Evolutionary conservation across 495 filamentous ascomycete genomes (phyloP).

Genomic region (Penicillium parvum): DNA sequence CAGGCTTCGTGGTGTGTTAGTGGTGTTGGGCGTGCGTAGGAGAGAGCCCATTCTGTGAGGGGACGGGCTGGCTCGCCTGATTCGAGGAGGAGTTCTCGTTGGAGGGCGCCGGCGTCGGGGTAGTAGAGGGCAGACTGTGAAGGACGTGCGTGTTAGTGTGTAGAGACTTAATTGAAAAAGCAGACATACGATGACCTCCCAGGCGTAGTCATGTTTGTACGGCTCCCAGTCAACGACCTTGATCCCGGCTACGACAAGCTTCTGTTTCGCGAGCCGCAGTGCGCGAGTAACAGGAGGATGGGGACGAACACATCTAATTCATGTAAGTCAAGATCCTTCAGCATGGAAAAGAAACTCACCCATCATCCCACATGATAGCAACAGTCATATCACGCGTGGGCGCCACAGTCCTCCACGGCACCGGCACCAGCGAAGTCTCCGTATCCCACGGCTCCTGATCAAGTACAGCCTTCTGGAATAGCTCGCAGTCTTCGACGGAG

Average conservation of each 20-base stretch:
- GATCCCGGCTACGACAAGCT: conserved; percentile 47
- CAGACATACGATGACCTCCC: conserved; percentile 50
- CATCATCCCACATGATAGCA: conserved; percentile 67
- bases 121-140: conserved; percentile 49
- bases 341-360: conserved; percentile 15
- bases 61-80: conserved; percentile 56
- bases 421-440: conserved; percentile 54
- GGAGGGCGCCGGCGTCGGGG: conserved; percentile 47
- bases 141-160: not conserved
- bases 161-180: not conserved
- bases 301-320: conserved; percentile 41
- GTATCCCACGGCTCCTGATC: conserved; percentile 57
- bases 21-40: conserved; percentile 43
- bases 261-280: conserved; percentile 51
- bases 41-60: conserved; percentile 53
- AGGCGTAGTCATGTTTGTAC: conserved; percentile 56
- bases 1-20: conserved; percentile 41
- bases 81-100: conserved; percentile 38
- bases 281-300: conserved; percentile 66
- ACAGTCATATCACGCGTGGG: conserved; percentile 53
- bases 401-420: conserved; percentile 52
- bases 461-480: conserved; percentile 60
- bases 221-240: conserved; percentile 63
- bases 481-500: conserved; percentile 56
- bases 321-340: not conserved